Percentiles rank a stretch among this genome's conserved stretches.
Conservation (phyloP, 306 rosid species). For the Cotoneaster glaucophyllus region DNA sequence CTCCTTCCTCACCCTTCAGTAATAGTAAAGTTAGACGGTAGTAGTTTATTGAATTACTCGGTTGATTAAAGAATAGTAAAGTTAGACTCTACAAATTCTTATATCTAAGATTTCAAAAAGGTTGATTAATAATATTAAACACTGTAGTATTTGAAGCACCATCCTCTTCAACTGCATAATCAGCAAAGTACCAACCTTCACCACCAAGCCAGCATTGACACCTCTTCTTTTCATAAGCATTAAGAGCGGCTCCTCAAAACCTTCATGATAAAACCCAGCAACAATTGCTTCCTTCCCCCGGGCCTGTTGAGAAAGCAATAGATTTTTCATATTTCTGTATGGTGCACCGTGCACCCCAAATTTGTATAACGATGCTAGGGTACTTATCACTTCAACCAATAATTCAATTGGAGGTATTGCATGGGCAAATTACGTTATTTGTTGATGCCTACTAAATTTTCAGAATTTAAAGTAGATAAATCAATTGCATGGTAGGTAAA, state of each 20-base stretch:
- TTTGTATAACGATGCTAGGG: neutral
- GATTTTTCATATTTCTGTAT: neutral
- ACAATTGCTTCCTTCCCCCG: conserved; percentile 89
- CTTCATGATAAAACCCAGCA: conserved; percentile 93
- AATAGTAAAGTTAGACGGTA: conserved; percentile 20
- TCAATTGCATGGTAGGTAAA: neutral
- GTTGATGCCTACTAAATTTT: neutral
- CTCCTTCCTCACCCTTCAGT: conserved; percentile 93
- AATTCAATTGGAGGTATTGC: neutral
- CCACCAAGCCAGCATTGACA: conserved; percentile 86
- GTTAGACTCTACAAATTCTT: neutral
- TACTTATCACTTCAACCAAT: neutral
- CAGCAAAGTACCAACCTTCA: conserved; percentile 58
- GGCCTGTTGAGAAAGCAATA: conserved; percentile 42
- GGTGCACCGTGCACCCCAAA: neutral
- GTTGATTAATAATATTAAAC: neutral
- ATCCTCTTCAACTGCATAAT: neutral
- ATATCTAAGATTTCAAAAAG: neutral
- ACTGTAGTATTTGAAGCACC: neutral
- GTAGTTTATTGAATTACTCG: conserved; percentile 5
- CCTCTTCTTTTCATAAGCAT: conserved; percentile 99
- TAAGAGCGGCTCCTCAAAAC: conserved; percentile 77
- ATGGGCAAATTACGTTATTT: neutral
- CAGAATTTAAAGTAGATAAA: neutral
- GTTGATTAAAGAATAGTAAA: neutral